A percentile compares a stretch with the other conserved stretches of the same genome.
Conservation (phyloP, 2,329 filamentous ascomycete genomes). For the Fusarium zealandicum region DNA sequence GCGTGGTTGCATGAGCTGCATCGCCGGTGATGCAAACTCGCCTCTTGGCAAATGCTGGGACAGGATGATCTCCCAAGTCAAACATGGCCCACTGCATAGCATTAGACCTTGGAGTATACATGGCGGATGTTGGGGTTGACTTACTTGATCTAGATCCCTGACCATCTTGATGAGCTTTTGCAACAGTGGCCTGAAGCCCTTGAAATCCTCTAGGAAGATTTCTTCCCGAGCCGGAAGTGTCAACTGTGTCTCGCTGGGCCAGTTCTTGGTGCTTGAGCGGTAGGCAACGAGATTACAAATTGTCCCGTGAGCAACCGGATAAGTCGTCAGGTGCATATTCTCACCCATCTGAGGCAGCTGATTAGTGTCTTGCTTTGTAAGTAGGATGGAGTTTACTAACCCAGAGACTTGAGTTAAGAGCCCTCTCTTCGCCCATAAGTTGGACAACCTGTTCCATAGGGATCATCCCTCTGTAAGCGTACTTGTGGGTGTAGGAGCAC, state of each 20-base stretch:
- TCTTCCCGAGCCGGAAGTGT: neutral
- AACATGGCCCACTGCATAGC: slow-evolving; percentile 1
- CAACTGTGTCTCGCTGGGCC: slow-evolving; percentile 1
- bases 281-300: neutral
- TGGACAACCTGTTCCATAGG: neutral
- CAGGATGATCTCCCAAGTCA: neutral
- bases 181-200: neutral
- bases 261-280: neutral
- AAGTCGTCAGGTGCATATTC: neutral
- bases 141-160: neutral
- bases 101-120: neutral
- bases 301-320: neutral
- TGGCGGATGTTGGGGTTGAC: neutral
- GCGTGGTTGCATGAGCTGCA: neutral
- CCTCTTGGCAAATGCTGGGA: neutral
- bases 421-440: neutral
- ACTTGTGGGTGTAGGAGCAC: neutral
- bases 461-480: neutral
- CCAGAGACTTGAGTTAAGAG: neutral
- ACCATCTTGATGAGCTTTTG: neutral
- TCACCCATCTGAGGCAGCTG: neutral
- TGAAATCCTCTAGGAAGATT: neutral
- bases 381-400: neutral
- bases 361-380: neutral
- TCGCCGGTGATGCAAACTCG: neutral